Conservation (phyloP, 345 rosid species). For the Syzygium jambos region DNA sequence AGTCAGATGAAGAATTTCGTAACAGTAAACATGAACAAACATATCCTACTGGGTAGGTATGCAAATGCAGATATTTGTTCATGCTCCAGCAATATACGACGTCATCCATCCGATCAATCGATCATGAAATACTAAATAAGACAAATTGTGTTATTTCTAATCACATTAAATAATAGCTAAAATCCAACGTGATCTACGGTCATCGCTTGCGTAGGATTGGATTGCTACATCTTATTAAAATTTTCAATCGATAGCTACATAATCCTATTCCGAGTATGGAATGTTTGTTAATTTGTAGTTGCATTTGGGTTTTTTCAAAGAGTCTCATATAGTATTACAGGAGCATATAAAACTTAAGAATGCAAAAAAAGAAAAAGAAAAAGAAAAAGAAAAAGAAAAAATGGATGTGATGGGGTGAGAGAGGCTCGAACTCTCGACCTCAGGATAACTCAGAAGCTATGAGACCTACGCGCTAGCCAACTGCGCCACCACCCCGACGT, state of each 20-base stretch:
- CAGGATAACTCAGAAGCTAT: conserved; percentile 82
- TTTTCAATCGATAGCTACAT: background rate
- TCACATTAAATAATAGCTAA: background rate
- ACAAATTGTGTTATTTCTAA: background rate
- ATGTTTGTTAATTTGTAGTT: background rate
- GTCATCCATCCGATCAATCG: background rate
- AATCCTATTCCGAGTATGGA: background rate
- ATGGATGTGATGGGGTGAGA: conserved; percentile 51
- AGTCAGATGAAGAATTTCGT: background rate
- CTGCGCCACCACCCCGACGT: conserved; percentile 84
- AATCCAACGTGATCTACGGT: rapidly evolving
- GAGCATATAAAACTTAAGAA: background rate
- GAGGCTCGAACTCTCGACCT: conserved; percentile 96
- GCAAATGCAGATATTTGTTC: background rate
- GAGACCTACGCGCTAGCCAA: conserved; percentile 99
- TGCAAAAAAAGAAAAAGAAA: too few relatives aligned
- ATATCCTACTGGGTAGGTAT: background rate
- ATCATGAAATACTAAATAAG: background rate
- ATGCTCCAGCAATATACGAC: background rate
- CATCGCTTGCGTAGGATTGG: rapidly evolving
- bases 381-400: background rate
- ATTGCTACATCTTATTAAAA: background rate
- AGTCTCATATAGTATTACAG: background rate
- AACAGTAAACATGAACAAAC: background rate
- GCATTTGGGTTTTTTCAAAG: background rate